These are phyloP conservation scores for Kluyveromyces lactis DNA, from an alignment of 805 yeast genomes.

Conservation along the genomic window DNA sequence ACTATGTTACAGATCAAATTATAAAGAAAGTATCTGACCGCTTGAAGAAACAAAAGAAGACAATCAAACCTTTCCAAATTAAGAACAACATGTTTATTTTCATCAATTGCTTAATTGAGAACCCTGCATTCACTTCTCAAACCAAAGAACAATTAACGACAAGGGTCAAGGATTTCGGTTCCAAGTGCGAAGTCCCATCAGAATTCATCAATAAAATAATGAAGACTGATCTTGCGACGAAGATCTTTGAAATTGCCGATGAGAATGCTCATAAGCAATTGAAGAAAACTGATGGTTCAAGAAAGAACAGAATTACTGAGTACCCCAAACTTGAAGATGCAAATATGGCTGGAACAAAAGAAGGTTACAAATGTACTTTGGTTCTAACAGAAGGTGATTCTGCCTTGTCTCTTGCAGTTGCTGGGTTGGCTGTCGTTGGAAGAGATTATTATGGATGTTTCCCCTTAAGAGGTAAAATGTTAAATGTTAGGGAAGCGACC, in stretches of 20 bases:
- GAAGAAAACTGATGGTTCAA: conserved; percentile 81
- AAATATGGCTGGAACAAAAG: conserved; percentile 89
- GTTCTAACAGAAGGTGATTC: conserved; percentile 97
- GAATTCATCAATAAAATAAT: conserved; percentile 64
- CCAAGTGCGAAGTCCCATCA: conserved; percentile 69
- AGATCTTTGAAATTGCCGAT: conserved; percentile 73
- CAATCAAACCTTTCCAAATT: conserved; percentile 81
- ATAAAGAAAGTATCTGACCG: conserved; percentile 66
- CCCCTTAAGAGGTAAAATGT: conserved; percentile 89
- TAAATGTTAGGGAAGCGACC: conserved; percentile 94
- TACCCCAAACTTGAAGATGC: conserved; percentile 92
- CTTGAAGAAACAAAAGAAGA: conserved; percentile 55
- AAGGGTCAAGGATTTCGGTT: conserved; percentile 81
- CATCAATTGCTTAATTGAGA: conserved; percentile 85
- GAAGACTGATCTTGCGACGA: conserved; percentile 62
- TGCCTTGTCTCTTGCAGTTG: conserved; percentile 83
- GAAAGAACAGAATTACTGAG: conserved; percentile 78
- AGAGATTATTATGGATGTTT: conserved; percentile 92
- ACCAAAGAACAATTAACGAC: conserved; percentile 95
- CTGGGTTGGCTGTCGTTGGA: conserved; percentile 92
- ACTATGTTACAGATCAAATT: conserved; percentile 75
- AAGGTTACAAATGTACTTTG: conserved; percentile 85
- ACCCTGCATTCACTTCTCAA: conserved; percentile 96
- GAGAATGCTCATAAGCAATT: conserved; percentile 82
- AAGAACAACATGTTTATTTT: conserved; percentile 85